phyloP scores from a whole-genome alignment of 345 rosid species.

The Aurinia saxatilis region DNA sequence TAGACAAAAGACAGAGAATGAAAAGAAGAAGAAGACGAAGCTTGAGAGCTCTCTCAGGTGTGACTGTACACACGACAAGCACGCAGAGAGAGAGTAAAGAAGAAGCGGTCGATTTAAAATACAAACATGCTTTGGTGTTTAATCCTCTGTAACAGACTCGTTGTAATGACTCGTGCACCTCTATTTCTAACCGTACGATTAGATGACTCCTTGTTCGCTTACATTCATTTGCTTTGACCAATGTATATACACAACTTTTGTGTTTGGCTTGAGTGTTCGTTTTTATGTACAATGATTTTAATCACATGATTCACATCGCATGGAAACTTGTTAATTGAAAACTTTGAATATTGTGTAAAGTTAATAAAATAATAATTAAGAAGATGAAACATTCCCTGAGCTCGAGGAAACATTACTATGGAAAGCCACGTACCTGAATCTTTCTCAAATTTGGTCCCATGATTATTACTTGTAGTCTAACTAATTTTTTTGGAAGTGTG shows the following conservation, averaged over 20 bases:
- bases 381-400: constrained; percentile 16
- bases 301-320: too few species aligned
- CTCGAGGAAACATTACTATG: constrained; percentile 1
- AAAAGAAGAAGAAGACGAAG: constrained; percentile 13
- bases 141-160: neutral
- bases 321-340: constrained; percentile 3
- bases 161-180: neutral
- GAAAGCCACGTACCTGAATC: constrained; percentile 11
- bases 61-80: constrained; percentile 18
- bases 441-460: neutral
- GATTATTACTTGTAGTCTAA: constrained; percentile 26
- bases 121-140: neutral
- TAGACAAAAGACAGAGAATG: neutral
- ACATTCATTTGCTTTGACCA: neutral
- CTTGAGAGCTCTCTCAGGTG: constrained; percentile 9
- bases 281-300: constrained; percentile 9
- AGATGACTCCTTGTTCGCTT: neutral
- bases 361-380: neutral
- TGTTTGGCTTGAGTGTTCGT: too few species aligned
- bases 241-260: too few species aligned
- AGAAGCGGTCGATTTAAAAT: constrained; percentile 18
- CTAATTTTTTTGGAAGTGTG: constrained; percentile 14
- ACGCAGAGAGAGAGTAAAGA: constrained; percentile 17
- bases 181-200: constrained; percentile 18
- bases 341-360: neutral